Evolutionary conservation across 306 rosid species (phyloP), one percentile per base, ranked within the genome.

Genomic region (Castanea sativa): DNA sequence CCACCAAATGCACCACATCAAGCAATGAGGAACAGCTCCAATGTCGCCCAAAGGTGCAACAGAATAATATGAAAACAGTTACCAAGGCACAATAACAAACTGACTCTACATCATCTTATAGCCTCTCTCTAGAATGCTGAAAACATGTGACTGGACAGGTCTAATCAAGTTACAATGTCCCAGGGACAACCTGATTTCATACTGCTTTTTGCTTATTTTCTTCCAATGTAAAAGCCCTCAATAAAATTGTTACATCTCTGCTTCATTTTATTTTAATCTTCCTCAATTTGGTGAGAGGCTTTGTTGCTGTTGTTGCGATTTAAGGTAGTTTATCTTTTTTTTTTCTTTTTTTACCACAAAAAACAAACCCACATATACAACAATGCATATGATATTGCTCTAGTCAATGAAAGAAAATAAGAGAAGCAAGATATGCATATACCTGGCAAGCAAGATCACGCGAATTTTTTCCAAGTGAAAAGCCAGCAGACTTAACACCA

Each of bases 391-490:
- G 29, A 68, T 35, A 9, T 35, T 68, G 29, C 29, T 53, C 56
- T 61, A 76, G 38, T 25, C 74, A 65, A 51, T 9, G 63, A n/a
- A 30, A 51, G 64, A 68, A 49, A 30, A 4, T 41, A 29, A 64
- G 74, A 30, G 67, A 69, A 71, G 64, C 63, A 56, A 69, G 64
- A 59, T 41, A 63, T 51, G 77, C 74, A 14, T 21, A 27, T 86
- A 92, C 99, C 97, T 95, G 97, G 81, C 97, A 95, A 81, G 99
- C 97, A 82, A 95, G 97, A 83, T 92, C 98, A 10, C 91, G 88
- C 18, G 92, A 88, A 80, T 86, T 86, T 84, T 91, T 92, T 75
- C 97, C 99, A 55, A 95, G 95, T 64, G 90, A 83, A 55, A 91
- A 80, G 79, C 90, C 84, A 35, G 83, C 27, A 83, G 93, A 86